These are phyloP conservation scores for Ceriops zippeliana DNA, from an alignment of 345 rosid genomes.

Conservation along the genomic window DNA sequence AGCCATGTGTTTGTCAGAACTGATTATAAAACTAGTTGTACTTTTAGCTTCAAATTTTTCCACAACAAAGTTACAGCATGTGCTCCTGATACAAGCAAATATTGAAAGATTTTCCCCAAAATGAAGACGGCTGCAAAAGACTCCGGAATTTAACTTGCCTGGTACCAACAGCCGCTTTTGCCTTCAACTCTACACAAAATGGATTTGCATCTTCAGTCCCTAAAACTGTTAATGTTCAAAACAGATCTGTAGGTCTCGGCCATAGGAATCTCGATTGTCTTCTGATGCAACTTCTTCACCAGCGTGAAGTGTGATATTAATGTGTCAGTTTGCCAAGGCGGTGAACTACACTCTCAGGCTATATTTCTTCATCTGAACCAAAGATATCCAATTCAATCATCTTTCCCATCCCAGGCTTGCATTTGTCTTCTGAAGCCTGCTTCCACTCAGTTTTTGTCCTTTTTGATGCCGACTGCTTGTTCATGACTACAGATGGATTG, in stretches of 20 bases:
- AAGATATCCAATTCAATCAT: conserved; percentile 63
- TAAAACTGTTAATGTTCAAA: background rate
- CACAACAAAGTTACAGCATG: background rate
- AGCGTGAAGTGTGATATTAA: background rate
- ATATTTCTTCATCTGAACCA: conserved; percentile 68
- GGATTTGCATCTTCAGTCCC: background rate
- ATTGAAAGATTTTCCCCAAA: background rate
- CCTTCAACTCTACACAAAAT: background rate
- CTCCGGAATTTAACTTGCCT: background rate
- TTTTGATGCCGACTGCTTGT: conserved; percentile 37
- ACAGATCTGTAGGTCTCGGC: background rate
- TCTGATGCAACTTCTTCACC: background rate
- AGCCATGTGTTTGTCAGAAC: too few relatives aligned
- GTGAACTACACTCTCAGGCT: conserved; percentile 4
- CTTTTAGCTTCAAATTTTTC: background rate
- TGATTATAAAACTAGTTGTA: too few relatives aligned
- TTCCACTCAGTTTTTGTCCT: conserved; percentile 40
- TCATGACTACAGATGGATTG: conserved; percentile 21
- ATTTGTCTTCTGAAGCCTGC: conserved; percentile 23
- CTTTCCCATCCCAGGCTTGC: conserved; percentile 35
- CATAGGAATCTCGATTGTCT: background rate
- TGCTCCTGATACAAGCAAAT: too few relatives aligned
- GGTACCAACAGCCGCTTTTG: background rate
- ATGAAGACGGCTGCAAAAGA: background rate
- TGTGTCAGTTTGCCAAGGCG: background rate